Percentiles rank a stretch among this genome's conserved stretches.
Evolutionary conservation across 208 protist species (phyloP).

Genomic region (Herpetomonas samuelpessoai): DNA sequence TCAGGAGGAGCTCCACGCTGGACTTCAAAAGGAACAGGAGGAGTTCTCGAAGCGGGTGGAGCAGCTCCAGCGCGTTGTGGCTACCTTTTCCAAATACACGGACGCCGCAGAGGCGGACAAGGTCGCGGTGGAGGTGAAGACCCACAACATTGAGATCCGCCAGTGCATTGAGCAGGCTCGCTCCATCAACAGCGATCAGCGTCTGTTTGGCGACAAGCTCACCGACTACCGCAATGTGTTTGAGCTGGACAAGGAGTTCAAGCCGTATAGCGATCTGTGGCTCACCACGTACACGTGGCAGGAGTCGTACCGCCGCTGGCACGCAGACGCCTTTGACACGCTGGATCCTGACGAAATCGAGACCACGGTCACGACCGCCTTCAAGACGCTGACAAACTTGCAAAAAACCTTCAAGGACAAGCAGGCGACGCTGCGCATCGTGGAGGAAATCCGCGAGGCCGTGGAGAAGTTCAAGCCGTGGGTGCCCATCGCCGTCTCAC

Average conservation of each 20-base stretch:
- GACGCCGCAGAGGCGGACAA: conserved; percentile 90
- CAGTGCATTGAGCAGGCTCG: conserved; percentile 90
- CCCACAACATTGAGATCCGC: conserved; percentile 92
- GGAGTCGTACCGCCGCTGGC: conserved; percentile 91
- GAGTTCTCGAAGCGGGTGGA: conserved; percentile 94
- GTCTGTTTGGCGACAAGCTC: conserved; percentile 93
- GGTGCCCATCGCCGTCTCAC: conserved; percentile 92
- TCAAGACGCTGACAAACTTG: conserved; percentile 90
- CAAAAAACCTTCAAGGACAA: conserved; percentile 94
- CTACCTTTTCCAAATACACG: conserved; percentile 92
- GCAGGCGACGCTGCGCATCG: conserved; percentile 85
- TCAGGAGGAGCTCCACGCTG: conserved; percentile 89
- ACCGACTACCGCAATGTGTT: conserved; percentile 95
- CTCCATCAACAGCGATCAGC: conserved; percentile 95
- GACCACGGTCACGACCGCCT: conserved; percentile 66
- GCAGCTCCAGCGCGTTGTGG: conserved; percentile 89
- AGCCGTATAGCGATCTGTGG: conserved; percentile 96
- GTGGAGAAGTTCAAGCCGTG: conserved; percentile 95
- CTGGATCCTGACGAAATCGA: conserved; percentile 95
- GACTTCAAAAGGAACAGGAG: conserved; percentile 90
- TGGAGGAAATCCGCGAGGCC: conserved; percentile 76
- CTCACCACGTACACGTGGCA: conserved; percentile 94
- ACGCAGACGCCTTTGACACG: conserved; percentile 91
- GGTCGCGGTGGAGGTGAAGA: conserved; percentile 93
- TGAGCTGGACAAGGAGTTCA: conserved; percentile 95